Base-by-base conservation (phyloP, 768 basidiomycete genomes). In the Albatrellus ellisii region DNA sequence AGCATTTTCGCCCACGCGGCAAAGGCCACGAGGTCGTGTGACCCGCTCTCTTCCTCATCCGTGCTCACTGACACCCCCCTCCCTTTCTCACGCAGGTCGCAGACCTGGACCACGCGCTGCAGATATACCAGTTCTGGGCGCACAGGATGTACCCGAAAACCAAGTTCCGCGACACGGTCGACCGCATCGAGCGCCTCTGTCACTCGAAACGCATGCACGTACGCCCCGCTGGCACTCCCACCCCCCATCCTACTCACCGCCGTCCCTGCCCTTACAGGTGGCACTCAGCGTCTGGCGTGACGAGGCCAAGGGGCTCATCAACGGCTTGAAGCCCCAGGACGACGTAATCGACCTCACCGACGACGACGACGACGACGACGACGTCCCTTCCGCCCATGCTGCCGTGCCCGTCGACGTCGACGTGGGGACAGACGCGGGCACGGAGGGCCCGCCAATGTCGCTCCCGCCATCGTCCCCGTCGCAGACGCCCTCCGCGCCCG, bases 111-210 rank as follows among this genome's bases (percentile, higher is more conserved):
- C 68, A 83, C 28, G 62, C 97, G 11, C 65, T 98, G 42, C 75
- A 79, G 47, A 64, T 84, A 26, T 98, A 98, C 56, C 89, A 91
- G 54, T 84, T 90, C 52, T 99, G 95, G 95, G 73, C 89, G 3
- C 95, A 98, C 62, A 74, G 72, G 52, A 68, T 99, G 68, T 92
- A 83, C 56, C 95, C 95, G 4, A 88, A 83, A 54, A 79, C 75
- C 4, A 78, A 81, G 29, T 95, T 98, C 58, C 68, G 69, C 34
- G 91, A 95, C 54, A 94, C 90, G 0, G 77, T 94, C 4, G 63
- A 75, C 25, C 71, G 82, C 8, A 75, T 98, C 8, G 94, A 99
- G 65, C 87, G 81, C 52, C 59, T 95, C 9, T 95, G 88, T 55
- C 84, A 85, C 50, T 79, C 84, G 5, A 76, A 77, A 39, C 73